Conservation (phyloP, 2,329 filamentous ascomycete genomes). For the Microdochium paspali region DNA sequence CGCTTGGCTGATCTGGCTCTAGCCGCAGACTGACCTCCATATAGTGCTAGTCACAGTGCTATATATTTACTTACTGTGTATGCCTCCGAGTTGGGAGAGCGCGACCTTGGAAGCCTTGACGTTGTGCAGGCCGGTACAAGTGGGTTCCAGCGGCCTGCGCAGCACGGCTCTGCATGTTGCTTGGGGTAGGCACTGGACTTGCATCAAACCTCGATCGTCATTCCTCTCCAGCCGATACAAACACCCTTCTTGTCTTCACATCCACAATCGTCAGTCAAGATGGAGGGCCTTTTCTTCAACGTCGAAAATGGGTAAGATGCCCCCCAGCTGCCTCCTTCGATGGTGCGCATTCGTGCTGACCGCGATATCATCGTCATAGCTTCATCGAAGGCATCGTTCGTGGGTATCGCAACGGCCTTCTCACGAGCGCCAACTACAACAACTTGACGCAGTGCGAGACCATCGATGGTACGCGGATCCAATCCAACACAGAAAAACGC, state of each 20-base stretch:
- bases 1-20: no score
- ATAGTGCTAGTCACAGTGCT: neutral
- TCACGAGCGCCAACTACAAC: slow-evolving; percentile 83
- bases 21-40: no score
- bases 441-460: slow-evolving; percentile 97
- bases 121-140: no score
- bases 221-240: neutral
- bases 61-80: neutral
- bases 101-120: slow-evolving; percentile 1
- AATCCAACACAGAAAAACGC: slow-evolving; percentile 3
- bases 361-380: slow-evolving; percentile 32
- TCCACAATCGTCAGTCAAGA: slow-evolving; percentile 28
- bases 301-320: slow-evolving; percentile 82
- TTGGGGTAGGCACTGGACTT: neutral
- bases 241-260: neutral
- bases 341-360: slow-evolving; percentile 7
- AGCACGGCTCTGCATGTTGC: neutral
- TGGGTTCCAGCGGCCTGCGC: neutral
- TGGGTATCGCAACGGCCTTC: slow-evolving; percentile 88
- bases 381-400: slow-evolving; percentile 97
- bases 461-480: slow-evolving; percentile 65
- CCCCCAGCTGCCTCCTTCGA: neutral
- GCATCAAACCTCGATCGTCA: neutral
- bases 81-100: neutral
- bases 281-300: slow-evolving; percentile 94